Percentiles rank a stretch among this genome's conserved stretches.
phyloP scores from a whole-genome alignment of 164 flowering plant species.

The Saururus chinensis region DNA sequence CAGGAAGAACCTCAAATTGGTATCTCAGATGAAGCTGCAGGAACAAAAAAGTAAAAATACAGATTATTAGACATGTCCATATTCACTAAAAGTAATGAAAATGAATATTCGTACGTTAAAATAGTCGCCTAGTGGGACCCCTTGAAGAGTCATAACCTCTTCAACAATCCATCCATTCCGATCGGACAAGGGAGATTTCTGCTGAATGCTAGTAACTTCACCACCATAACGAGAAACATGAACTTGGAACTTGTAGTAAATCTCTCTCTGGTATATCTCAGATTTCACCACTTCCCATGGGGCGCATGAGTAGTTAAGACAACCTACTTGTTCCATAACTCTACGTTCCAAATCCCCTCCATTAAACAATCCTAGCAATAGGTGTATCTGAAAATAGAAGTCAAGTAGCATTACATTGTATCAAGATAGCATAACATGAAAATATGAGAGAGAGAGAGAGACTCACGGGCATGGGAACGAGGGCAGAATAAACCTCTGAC shows the following conservation, averaged over 20 bases:
- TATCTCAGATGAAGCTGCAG: conserved; percentile 80
- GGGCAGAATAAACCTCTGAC: conserved; percentile 62
- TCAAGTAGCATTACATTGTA: not conserved
- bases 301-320: conserved; percentile 57
- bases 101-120: conserved; percentile 48
- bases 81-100: not conserved
- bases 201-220: conserved; percentile 83
- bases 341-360: conserved; percentile 69
- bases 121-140: conserved; percentile 80
- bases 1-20: conserved; percentile 61
- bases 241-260: conserved; percentile 59
- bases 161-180: conserved; percentile 73
- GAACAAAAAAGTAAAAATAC: not conserved
- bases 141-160: conserved; percentile 84
- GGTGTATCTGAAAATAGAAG: conserved; percentile 29
- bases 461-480: conserved; percentile 64
- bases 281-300: conserved; percentile 80
- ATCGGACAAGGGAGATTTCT: conserved; percentile 49
- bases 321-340: conserved; percentile 77
- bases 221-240: conserved; percentile 67
- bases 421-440: not conserved
- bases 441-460: conserved; percentile 7
- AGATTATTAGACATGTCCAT: not conserved
- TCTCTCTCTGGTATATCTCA: conserved; percentile 67
- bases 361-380: conserved; percentile 55